Base-by-base conservation (phyloP, 176 grass and related monocot species). In the Oryza nivara region DNA sequence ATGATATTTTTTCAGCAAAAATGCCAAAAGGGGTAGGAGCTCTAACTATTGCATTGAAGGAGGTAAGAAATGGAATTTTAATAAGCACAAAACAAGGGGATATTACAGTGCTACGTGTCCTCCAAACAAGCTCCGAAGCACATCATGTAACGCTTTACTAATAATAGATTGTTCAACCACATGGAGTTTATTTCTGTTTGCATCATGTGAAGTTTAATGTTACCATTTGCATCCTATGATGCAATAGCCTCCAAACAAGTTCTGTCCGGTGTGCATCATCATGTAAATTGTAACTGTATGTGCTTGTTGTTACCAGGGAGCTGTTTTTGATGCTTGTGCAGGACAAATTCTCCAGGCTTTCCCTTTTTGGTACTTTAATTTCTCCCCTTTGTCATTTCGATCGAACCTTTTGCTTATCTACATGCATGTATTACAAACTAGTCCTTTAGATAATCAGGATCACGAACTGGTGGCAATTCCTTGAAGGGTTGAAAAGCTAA, bases 161-260 rank as follows among this genome's bases (percentile, higher is more conserved):
- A 9, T 46, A 45, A 10, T 46, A 20, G 23, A 70, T 70, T 81
- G 46, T 13, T 70, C 6, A 40, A 7, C 38, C 22, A 17, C 54
- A 73, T 47, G 40, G 35, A 73, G 23, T 65, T 58, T 38, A 65
- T 73, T 65, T 64, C 16, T 64, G 73, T 20, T 64, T 54, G 38
- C 54, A 73, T 44, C 23, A 3, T 36, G 20, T 73, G 23, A 58
- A 73, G 25, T 70, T 70, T 77, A 58, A n/a, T 8, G 48, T 51
- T 77, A 77, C 76, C 26, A 65, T 13, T 11, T 70, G 74, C 7
- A 8, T 38, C 38, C n/a, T 30, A 52, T 38, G 3, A 67, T 34
- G 14, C 22, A 26, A 72, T 82, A 72, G 15, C 19, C 2, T 82
- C n/a, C 61, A 72, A 58, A 4, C 7, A 70, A 23, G 58, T 10